Percentiles rank a stretch among this genome's conserved stretches.
These are phyloP conservation scores for Ophiostoma ulmi DNA, from an alignment of 2,329 filamentous ascomycete genomes.

Conservation along the genomic window DNA sequence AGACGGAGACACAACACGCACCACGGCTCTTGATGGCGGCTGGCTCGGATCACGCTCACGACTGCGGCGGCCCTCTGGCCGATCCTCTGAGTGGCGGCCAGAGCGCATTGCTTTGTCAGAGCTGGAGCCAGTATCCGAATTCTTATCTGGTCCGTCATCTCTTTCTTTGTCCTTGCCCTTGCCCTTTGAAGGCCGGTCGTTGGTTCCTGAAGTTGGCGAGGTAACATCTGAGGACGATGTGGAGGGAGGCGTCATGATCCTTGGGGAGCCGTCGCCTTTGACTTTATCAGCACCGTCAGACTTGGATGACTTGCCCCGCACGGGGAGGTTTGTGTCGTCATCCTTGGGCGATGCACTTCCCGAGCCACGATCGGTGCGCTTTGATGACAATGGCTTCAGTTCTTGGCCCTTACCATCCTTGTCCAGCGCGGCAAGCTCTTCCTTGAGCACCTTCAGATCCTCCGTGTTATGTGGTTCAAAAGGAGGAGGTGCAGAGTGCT, in stretches of 20 bases:
- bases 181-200: slow-evolving; percentile 25
- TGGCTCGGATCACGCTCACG: slow-evolving; percentile 22
- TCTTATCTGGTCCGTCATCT: slow-evolving; percentile 3
- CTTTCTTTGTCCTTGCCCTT: slow-evolving; percentile 17
- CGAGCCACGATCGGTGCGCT: not conserved
- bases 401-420: slow-evolving; percentile 17
- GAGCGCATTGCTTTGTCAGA: slow-evolving; percentile 4
- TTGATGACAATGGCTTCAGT: not conserved
- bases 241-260: slow-evolving; percentile 25
- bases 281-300: slow-evolving; percentile 1
- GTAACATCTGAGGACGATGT: slow-evolving; percentile 22
- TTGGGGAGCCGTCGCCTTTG: slow-evolving; percentile 24
- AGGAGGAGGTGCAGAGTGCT: slow-evolving; percentile 36
- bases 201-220: slow-evolving; percentile 23
- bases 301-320: slow-evolving; percentile 4
- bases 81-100: not conserved
- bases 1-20: slow-evolving; percentile 71
- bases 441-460: slow-evolving; percentile 38
- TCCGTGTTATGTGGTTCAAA: slow-evolving; percentile 52
- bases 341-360: slow-evolving; percentile 3
- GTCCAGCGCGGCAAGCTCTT: slow-evolving; percentile 24
- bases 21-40: slow-evolving; percentile 30
- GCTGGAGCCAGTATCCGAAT: not conserved
- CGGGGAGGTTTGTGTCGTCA: not conserved
- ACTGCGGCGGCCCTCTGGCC: not conserved